Evolutionary conservation across 257 asterid species (phyloP), one percentile per base, ranked within the genome.

Genomic region (Solanum chilense): DNA sequence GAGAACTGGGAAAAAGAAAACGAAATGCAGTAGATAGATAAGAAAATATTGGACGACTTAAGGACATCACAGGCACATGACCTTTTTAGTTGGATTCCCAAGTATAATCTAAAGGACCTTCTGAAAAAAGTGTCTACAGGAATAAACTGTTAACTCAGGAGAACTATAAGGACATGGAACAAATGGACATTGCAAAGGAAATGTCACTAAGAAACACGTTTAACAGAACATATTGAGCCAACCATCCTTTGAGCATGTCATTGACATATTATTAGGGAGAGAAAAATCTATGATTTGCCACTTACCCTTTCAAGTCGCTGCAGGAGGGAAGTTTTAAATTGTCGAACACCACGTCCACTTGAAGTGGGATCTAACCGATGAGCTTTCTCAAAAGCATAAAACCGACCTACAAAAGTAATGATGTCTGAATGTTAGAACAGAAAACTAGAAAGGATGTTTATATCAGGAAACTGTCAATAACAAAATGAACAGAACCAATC

Each of bases 311-410:
- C 99, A 86, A 96, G 94, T 15, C 98, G 98, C 89, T 96, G 98
- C 92, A 96, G 84, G 87, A 96, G 98, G 87, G 99, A 98, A 35
- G 99, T 96, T 92, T 96, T 96, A 90, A 96, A 96, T 88, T 96
- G 99, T 66, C 99, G 97, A 81, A 96, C 99, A 89, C 99, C 99
- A 86, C 99, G 98, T 78, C 99, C 99, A 89, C 98, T 96, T 3
- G 99, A 96, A 85, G 94, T 95, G 85, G 99, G 99, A 89, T 96
- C 99, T 93, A 96, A 87, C 86, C 94, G 93, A 89, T 96, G 99
- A 86, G 99, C 99, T 90, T 96, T 96, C 87, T 95, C 98, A 89
- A 96, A 96, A 88, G 99, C 99, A 93, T 96, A 96, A 92, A 96
- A 96, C 77, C 99, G 93, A 88, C 99, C 98, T 96, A 93, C 93